phyloP scores from a whole-genome alignment of 1,139 yeast species.

The Suzukiozyma palmioleophila region DNA sequence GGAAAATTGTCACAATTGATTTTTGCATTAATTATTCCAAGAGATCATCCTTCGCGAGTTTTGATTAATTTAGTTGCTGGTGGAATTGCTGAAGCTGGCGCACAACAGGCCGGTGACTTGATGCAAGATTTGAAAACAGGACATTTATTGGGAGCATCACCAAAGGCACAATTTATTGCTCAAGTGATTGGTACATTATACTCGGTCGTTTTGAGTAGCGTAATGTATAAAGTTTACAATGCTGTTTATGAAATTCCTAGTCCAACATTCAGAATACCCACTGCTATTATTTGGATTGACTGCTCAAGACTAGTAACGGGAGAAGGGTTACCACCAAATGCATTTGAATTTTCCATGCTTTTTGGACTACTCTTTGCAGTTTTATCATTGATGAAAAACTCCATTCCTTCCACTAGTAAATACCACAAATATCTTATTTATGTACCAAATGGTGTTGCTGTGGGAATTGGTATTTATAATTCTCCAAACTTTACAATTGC shows the following conservation, averaged over 20 bases:
- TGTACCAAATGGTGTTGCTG: slow-evolving; percentile 93
- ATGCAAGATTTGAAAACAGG: slow-evolving; percentile 98
- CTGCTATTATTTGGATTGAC: slow-evolving; percentile 95
- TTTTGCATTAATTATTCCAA: slow-evolving; percentile 80
- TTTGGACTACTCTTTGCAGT: slow-evolving; percentile 68
- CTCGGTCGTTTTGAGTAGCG: slow-evolving; percentile 73
- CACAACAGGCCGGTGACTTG: slow-evolving; percentile 97
- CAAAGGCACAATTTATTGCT: slow-evolving; percentile 85
- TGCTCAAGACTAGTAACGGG: slow-evolving; percentile 93
- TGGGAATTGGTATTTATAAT: slow-evolving; percentile 93
- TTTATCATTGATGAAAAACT: slow-evolving; percentile 62
- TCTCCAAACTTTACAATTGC: slow-evolving; percentile 93
- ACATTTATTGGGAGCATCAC: slow-evolving; percentile 86
- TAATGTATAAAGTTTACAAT: slow-evolving; percentile 81
- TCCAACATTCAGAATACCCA: slow-evolving; percentile 76
- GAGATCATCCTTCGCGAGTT: slow-evolving; percentile 71
- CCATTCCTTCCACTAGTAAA: slow-evolving; percentile 35
- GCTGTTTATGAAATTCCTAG: slow-evolving; percentile 82
- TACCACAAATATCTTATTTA: slow-evolving; percentile 46
- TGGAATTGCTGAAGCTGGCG: slow-evolving; percentile 97
- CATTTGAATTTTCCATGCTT: slow-evolving; percentile 56
- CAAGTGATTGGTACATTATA: slow-evolving; percentile 84
- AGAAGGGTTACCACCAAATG: slow-evolving; percentile 79
- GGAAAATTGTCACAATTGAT: slow-evolving; percentile 89
- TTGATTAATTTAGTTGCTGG: slow-evolving; percentile 89